Percentiles rank a stretch among this genome's conserved stretches.
phyloP scores from a whole-genome alignment of 1,284 basidiomycete species.

The Ceratobasidium sp. region DNA sequence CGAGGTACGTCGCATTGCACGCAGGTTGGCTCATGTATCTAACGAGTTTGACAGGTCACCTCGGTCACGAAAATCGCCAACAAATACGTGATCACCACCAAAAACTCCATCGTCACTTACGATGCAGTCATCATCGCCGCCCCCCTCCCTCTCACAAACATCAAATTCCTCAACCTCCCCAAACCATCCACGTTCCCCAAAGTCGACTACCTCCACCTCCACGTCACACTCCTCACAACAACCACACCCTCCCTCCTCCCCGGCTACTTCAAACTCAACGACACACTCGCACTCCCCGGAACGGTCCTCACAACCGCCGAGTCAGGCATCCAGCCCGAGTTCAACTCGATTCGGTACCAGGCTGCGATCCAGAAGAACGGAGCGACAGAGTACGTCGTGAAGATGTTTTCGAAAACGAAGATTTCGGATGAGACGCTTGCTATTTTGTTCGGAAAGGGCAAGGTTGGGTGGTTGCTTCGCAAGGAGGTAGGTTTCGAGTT shows the following conservation, averaged over 20 bases:
- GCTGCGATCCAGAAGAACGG: slow-evolving; percentile 57
- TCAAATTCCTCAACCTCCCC: slow-evolving; percentile 52
- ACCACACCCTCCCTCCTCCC: slow-evolving; percentile 70
- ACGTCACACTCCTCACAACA: slow-evolving; percentile 90
- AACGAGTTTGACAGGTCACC: not conserved
- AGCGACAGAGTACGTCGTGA: slow-evolving; percentile 72
- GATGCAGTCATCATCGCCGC: slow-evolving; percentile 79
- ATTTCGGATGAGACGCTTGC: slow-evolving; percentile 76
- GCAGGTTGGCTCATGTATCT: not conserved
- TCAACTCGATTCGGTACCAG: slow-evolving; percentile 90
- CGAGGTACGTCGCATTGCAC: slow-evolving; percentile 54
- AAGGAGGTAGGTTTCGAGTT: slow-evolving; percentile 66
- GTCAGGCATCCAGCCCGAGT: slow-evolving; percentile 72
- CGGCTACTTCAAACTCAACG: slow-evolving; percentile 73
- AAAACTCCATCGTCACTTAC: slow-evolving; percentile 56
- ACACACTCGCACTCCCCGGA: slow-evolving; percentile 64
- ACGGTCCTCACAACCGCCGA: slow-evolving; percentile 77
- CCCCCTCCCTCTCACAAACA: slow-evolving; percentile 72
- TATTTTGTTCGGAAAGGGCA: slow-evolving; percentile 66
- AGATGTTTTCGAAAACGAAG: slow-evolving; percentile 82
- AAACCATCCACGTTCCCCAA: slow-evolving; percentile 30
- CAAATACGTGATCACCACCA: slow-evolving; percentile 26
- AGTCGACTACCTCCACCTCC: slow-evolving; percentile 76
- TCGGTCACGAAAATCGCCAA: slow-evolving; percentile 31
- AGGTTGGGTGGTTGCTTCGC: slow-evolving; percentile 83